A percentile compares a stretch with the other conserved stretches of the same genome.
Conservation (phyloP, 257 asterid genomes). For the Leptodermis oblonga region DNA sequence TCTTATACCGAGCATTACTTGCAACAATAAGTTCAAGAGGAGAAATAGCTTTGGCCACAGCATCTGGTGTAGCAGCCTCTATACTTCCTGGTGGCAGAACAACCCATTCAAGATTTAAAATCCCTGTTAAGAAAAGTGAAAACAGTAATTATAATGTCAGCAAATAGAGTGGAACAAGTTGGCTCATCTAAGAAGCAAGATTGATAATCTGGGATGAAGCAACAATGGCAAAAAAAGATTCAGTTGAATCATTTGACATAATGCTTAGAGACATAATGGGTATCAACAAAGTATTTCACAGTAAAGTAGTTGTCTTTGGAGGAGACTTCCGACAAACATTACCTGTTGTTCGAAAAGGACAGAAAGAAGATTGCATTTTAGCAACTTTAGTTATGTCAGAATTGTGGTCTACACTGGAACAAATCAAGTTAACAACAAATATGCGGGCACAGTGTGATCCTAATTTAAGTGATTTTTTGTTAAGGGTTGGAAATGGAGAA, state of each 20-base stretch:
- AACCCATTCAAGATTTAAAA: constrained; percentile 5
- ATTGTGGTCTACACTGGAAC: neutral
- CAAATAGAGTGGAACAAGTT: neutral
- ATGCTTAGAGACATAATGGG: neutral
- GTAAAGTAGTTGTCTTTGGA: neutral
- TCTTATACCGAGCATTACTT: neutral
- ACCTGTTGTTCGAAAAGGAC: neutral
- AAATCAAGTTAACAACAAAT: neutral
- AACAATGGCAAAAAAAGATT: neutral
- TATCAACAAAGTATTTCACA: too few species aligned
- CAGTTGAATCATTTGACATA: neutral
- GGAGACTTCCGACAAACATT: constrained; percentile 1
- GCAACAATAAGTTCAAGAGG: neutral
- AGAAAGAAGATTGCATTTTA: neutral
- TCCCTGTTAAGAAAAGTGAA: neutral
- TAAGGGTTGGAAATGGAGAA: neutral
- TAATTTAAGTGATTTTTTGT: neutral
- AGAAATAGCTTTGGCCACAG: neutral
- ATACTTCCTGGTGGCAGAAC: constrained; percentile 1
- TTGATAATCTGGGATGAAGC: neutral
- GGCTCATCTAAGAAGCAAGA: neutral
- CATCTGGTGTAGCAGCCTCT: neutral
- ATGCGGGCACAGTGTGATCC: neutral
- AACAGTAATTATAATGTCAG: neutral
- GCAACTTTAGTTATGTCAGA: neutral